Evolutionary conservation across 768 basidiomycete genomes (phyloP).

Genomic region (Amanita exitialis): DNA sequence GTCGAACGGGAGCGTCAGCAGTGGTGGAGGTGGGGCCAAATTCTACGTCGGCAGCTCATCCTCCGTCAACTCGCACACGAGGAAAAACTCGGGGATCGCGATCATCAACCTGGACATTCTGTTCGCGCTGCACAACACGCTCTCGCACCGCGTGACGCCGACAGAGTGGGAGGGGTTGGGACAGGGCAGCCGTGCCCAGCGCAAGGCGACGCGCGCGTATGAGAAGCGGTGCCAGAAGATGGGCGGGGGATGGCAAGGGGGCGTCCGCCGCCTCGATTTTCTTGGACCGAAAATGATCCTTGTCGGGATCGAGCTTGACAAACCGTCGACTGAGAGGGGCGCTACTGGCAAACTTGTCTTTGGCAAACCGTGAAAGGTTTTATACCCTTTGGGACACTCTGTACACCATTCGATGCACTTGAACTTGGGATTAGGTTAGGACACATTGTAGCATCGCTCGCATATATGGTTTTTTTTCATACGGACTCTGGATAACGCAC

Average conservation of each 20-base stretch:
- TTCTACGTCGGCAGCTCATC: conserved; percentile 5
- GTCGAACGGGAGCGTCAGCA: too few relatives aligned
- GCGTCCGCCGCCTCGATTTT: conserved; percentile 62
- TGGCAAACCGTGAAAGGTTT: neutral
- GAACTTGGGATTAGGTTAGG: neutral
- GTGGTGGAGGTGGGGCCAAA: neutral
- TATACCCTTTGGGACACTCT: neutral
- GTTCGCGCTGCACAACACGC: conserved; percentile 45
- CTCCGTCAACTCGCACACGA: neutral
- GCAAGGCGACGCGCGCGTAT: conserved; percentile 50
- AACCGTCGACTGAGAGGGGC: conserved; percentile 2
- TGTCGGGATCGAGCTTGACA: conserved; percentile 45
- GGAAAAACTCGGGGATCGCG: neutral
- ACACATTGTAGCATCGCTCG: conserved; percentile 1
- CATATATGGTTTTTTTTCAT: neutral
- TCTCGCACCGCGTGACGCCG: conserved; percentile 45
- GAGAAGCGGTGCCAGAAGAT: conserved; percentile 49
- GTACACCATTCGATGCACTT: neutral
- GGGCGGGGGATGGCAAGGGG: conserved; percentile 59
- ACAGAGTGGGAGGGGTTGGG: conserved; percentile 59
- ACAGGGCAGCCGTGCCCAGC: conserved; percentile 42
- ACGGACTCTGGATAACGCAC: neutral
- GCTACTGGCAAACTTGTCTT: conserved; percentile 5
- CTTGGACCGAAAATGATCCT: conserved; percentile 50
- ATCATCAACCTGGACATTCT: conserved; percentile 60